Evolutionary conservation across 768 basidiomycete genomes (phyloP).

Genomic region (Butyriboletus loyo): DNA sequence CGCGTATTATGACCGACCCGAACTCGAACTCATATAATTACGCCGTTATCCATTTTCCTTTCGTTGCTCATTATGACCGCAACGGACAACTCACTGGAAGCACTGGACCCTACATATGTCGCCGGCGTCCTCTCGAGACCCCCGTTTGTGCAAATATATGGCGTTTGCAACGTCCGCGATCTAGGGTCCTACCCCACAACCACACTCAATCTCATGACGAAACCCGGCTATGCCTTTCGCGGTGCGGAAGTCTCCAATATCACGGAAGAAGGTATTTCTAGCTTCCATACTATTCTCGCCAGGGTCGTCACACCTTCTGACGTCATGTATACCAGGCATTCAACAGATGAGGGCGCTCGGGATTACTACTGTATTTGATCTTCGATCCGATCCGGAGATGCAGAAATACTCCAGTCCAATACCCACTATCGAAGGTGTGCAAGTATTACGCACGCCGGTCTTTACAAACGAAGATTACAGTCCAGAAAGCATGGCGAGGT

Average conservation of each 20-base stretch:
- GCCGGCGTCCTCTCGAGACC: conserved; percentile 59
- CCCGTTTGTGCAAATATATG: conserved; percentile 69
- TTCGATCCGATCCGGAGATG: conserved; percentile 79
- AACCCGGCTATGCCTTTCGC: conserved; percentile 57
- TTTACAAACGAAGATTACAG: conserved; percentile 73
- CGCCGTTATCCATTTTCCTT: background rate
- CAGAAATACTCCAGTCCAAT: conserved; percentile 65
- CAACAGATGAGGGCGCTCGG: conserved; percentile 56
- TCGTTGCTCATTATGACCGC: conserved; percentile 16
- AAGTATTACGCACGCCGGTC: conserved; percentile 60
- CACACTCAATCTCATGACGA: conserved; percentile 50
- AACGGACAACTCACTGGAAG: conserved; percentile 43
- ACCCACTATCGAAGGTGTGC: conserved; percentile 62
- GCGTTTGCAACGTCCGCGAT: conserved; percentile 74
- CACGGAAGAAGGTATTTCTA: conserved; percentile 58
- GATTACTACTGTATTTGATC: conserved; percentile 67
- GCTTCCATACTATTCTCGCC: background rate
- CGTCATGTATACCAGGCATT: conserved; percentile 44
- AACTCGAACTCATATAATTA: background rate
- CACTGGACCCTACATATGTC: conserved; percentile 66
- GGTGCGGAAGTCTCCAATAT: conserved; percentile 72
- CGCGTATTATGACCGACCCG: conserved; percentile 6
- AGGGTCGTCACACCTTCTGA: background rate
- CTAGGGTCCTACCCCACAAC: conserved; percentile 60
- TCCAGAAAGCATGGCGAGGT: conserved; percentile 82